Evolutionary conservation across 768 basidiomycete species (phyloP).

Genomic region (Austroboletus eburneus): DNA sequence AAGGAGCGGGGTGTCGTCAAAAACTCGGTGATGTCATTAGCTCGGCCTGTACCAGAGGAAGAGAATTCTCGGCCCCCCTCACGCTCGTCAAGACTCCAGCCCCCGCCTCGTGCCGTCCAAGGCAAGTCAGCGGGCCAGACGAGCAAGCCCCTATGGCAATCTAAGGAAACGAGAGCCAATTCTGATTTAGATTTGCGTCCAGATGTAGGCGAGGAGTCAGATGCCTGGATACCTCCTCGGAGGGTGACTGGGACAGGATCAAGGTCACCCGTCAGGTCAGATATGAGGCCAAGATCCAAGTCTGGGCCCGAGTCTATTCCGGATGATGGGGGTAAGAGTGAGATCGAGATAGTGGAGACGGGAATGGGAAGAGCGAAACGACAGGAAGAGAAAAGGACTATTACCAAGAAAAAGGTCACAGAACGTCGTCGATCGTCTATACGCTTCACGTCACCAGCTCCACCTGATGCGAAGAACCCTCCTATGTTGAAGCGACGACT

Average conservation of each 20-base stretch:
- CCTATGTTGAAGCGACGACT: conserved; percentile 18
- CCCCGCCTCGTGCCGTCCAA: no score
- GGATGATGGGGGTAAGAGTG: not conserved
- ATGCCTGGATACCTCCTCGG: conserved; percentile 12
- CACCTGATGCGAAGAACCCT: conserved; percentile 1
- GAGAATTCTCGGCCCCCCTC: not conserved
- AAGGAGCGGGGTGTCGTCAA: not conserved
- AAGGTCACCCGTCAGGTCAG: conserved; percentile 22
- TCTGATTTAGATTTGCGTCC: conserved; percentile 3
- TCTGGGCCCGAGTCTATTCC: conserved; percentile 1
- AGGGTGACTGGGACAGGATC: not conserved
- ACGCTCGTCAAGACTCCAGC: not conserved
- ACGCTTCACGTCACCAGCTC: conserved; percentile 6
- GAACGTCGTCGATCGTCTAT: conserved; percentile 3
- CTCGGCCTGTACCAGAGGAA: not conserved
- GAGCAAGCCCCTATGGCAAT: not conserved
- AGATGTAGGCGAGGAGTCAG: not conserved
- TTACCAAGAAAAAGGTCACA: not conserved
- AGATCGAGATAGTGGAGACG: not conserved
- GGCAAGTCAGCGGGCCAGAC: no score
- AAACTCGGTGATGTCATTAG: not conserved
- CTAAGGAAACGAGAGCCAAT: not conserved
- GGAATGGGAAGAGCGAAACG: not conserved
- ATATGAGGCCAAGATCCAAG: conserved; percentile 24
- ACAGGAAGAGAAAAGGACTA: not conserved